These are phyloP conservation scores for Yamadazyma buinensis DNA, from an alignment of 1,139 yeast genomes.

Conservation along the genomic window DNA sequence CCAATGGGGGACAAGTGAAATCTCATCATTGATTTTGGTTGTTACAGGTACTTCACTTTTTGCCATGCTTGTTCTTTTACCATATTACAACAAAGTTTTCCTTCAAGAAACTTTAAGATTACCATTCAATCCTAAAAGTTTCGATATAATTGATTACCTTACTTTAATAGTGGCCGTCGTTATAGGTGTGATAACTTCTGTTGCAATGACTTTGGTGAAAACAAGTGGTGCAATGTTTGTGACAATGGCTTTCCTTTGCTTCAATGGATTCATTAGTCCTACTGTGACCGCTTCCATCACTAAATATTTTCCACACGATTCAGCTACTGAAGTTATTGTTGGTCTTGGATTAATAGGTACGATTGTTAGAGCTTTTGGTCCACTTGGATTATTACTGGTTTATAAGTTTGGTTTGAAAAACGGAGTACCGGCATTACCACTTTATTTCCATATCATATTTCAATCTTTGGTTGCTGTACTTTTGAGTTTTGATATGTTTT, in stretches of 20 bases:
- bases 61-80: background rate
- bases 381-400: conserved; percentile 18
- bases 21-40: background rate
- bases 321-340: conserved; percentile 9
- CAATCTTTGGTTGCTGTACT: too few species aligned
- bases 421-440: conserved; percentile 8
- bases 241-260: background rate
- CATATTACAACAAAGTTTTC: conserved; percentile 1
- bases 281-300: conserved; percentile 4
- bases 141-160: conserved; percentile 2
- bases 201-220: background rate
- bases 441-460: too few species aligned
- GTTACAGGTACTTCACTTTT: background rate
- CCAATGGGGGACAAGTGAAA: conserved; percentile 1
- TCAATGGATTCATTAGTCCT: conserved; percentile 2
- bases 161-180: background rate
- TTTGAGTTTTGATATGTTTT: too few species aligned
- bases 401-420: conserved; percentile 18
- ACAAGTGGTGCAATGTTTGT: background rate
- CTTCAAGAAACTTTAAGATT: conserved; percentile 1
- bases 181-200: background rate
- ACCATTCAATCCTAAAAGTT: background rate
- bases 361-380: conserved; percentile 17
- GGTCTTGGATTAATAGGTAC: conserved; percentile 12
- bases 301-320: conserved; percentile 9